Evolutionary conservation across 2,329 filamentous ascomycete species (phyloP).

Genomic region (Penicillium decumbens): DNA sequence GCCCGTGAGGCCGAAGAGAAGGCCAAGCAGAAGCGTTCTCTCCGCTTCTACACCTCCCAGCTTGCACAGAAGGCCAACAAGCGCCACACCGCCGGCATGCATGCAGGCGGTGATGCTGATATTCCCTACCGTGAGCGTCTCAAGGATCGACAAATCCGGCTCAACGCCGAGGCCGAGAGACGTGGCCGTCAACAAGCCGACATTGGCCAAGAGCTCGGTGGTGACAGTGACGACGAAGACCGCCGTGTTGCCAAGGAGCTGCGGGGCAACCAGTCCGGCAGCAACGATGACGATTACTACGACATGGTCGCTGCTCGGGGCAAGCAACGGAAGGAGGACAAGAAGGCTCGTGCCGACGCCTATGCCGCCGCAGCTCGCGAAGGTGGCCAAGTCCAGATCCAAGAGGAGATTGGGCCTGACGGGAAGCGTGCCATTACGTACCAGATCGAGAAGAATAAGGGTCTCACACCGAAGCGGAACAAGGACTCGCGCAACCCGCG

Average conservation of each 20-base stretch:
- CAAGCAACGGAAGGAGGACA: constrained; percentile 61
- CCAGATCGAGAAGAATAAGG: constrained; percentile 96
- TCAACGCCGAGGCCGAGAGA: constrained; percentile 83
- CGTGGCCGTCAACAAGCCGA: constrained; percentile 63
- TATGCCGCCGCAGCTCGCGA: constrained; percentile 52
- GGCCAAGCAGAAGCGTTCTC: constrained; percentile 78
- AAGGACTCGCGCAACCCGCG: constrained; percentile 93
- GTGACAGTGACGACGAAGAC: constrained; percentile 64
- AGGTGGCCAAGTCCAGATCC: constrained; percentile 58
- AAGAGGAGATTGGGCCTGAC: constrained; percentile 68
- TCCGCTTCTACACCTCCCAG: constrained; percentile 97
- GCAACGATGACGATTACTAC: constrained; percentile 64
- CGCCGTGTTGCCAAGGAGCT: constrained; percentile 51
- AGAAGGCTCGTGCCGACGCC: constrained; percentile 62
- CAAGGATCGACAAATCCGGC: constrained; percentile 74
- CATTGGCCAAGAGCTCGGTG: constrained; percentile 64
- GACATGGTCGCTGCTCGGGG: constrained; percentile 68
- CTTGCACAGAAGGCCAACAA: constrained; percentile 92
- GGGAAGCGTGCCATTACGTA: constrained; percentile 92
- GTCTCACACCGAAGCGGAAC: constrained; percentile 78
- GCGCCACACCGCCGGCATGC: constrained; percentile 58
- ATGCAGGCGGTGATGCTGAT: constrained; percentile 58
- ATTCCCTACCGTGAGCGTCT: constrained; percentile 80
- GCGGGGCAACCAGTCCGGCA: constrained; percentile 35
- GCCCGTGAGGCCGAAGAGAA: constrained; percentile 79